Evolutionary conservation across 345 rosid species (phyloP), one percentile per base, ranked within the genome.

Genomic region (Populus davidiana): DNA sequence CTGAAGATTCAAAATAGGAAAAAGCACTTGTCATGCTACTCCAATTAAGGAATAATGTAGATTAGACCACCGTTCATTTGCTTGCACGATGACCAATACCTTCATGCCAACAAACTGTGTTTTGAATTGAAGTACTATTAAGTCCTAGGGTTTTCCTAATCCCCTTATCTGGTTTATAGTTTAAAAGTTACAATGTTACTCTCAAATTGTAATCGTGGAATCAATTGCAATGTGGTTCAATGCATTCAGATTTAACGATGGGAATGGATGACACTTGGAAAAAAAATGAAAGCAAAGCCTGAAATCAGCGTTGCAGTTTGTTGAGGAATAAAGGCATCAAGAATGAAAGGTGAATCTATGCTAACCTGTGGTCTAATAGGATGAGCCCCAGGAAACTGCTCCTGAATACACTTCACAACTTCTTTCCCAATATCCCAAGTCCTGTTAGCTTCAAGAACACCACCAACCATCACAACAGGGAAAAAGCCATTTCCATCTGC

Each of bases 391-490:
- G 92, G 86, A 64, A 77, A 89, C 73, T 80, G 85, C 75, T 83
- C 83, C 31, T 81, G 79, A 74, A 89, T 84, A 69, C 77, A 87
- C 59, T 84, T 75, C 63, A 89, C 52, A 39, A 89, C 91, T 82
- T 89, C 93, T 71, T 84, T 85, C 79, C 93, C 90, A 47, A 91
- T 88, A 76, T 91, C 93, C 93, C 95, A 89, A 36, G 79, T 86
- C 83, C 67, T 82, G 65, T 89, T 89, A 8, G 88, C 93, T 86
- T 86, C 89, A 50, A 89, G 93, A 66, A 91, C 90, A 47, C 94
- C 94, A 17, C 94, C 94, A 77, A 91, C 94, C 94, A 91, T 88
- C 67, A 91, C 93, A 63, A 91, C 86, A 14, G 94, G 93, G 62
- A 91, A 91, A 64, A 84, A 73, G 70, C 50, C 86, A n/a, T 84